A percentile compares a stretch with the other conserved stretches of the same genome.
Evolutionary conservation across 1,139 yeast genomes (phyloP).

Genomic region (Candida tunisiensis): DNA sequence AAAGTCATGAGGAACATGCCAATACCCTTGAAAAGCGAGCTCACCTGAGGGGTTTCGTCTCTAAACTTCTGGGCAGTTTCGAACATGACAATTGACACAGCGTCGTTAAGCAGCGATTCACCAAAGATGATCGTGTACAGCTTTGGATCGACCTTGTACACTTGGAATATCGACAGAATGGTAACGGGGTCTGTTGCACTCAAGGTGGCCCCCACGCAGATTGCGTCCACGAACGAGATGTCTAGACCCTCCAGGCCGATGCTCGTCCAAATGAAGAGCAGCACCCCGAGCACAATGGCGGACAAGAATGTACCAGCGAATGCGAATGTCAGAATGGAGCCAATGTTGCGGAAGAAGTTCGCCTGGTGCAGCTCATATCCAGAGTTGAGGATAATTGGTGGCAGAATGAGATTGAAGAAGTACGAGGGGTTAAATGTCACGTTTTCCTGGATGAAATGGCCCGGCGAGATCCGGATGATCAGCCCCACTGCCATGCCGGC

Average conservation of each 20-base stretch:
- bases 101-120: constrained; percentile 88
- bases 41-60: constrained; percentile 61
- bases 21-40: constrained; percentile 81
- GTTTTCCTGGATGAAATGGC: constrained; percentile 93
- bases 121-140: constrained; percentile 94
- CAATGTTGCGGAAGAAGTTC: constrained; percentile 83
- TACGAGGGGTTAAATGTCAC: constrained; percentile 90
- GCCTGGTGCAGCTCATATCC: constrained; percentile 96
- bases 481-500: constrained; percentile 95
- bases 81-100: constrained; percentile 97
- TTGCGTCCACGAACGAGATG: constrained; percentile 87
- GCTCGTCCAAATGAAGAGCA: constrained; percentile 79
- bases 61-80: constrained; percentile 96
- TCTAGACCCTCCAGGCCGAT: constrained; percentile 78
- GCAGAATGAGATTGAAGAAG: constrained; percentile 83
- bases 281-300: constrained; percentile 73
- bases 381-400: constrained; percentile 90
- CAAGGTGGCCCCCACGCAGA: constrained; percentile 93
- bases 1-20: constrained; percentile 90
- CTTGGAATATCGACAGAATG: constrained; percentile 86
- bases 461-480: constrained; percentile 78
- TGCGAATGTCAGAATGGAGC: constrained; percentile 85
- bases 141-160: constrained; percentile 95
- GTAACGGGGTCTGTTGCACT: constrained; percentile 99
- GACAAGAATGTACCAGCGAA: constrained; percentile 94